Base-by-base conservation (phyloP, 176 grass and related monocot genomes). In the Metroxylon sagu region DNA sequence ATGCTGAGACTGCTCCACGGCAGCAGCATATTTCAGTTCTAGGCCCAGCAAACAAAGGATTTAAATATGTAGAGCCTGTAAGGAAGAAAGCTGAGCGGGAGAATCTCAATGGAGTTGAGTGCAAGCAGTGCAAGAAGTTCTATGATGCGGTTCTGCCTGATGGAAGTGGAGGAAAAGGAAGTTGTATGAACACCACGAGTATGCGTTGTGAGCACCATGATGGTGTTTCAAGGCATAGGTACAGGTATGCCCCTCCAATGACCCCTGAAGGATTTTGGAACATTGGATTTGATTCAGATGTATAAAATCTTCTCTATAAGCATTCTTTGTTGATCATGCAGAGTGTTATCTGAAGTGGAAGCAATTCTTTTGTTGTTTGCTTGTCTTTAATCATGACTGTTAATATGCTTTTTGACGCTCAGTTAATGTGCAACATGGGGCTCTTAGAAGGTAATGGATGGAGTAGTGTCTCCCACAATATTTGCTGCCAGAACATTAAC, bases 261-360 rank as follows among this genome's bases (percentile, higher is more conserved):
- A 98, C 87, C 1, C 93, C 93, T 0, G 93, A 98, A 83, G 87
- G 87, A 39, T 92, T 98, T 83, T 98, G 93, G 84, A 85, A 92
- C 64, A 98, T 98, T 67, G 87, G 87, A 29, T 92, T 98, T 68
- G 93, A 98, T 78, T 85, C 87, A 23, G 87, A 98, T 59, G 83
- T 98, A 83, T 97, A 54, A 78, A 53, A 4, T 31, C n/a, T 48
- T 61, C 5, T 27, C 28, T 54, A 19, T 8, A 23, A 19, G 35
- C 35, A 43, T 43, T 43, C 35, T 43, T 39, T 43, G 35, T 43
- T 43, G 35, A 43, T 43, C 35, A 12, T 43, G 35, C 12, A 43
- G 35, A 6, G 2, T 43, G 35, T 43, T 43, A 43, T 43, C 35
- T 43, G 35, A 43, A 43, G 35, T 19, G 53, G 53, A 55, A 55